Base-by-base conservation (phyloP, 2,329 filamentous ascomycete species). In the Diaporthe aspalathi region DNA sequence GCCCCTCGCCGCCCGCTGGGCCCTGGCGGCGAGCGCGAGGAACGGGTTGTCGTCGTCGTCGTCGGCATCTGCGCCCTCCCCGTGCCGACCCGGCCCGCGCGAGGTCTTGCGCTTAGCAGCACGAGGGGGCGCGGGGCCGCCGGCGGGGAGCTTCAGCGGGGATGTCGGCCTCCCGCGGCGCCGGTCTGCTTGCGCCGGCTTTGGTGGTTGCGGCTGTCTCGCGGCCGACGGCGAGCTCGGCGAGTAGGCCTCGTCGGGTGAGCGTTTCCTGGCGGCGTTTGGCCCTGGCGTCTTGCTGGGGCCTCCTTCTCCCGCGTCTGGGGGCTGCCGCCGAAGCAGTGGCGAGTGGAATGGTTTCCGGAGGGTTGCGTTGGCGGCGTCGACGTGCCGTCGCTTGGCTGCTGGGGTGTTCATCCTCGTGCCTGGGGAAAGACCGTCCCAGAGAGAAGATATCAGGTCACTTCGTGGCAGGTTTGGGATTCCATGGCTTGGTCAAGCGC, bases 311-410 rank as follows among this genome's bases (percentile, higher is more conserved):
- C 53, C 53, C 6, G 38, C 12, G 16, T 22, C 20, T 20, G 66
- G 20, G 14, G 66, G 20, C 45, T 67, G 65, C 24, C 76, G 74
- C 40, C 60, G 75, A 45, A 79, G 74, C 45, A 79, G 57, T 2
- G 91, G 92, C 56, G 92, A 93, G 74, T 91, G 90, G 82, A 94
- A 94, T 0, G 92, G 92, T 77, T 91, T 92, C 73, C 87, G 86
- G 60, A 93, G 86, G 8, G 87, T 87, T n/a, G 84, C 84, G 27
- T 85, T 81, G 49, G 88, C 86, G 54, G 86, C 82, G 71, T 91
- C 86, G 73, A 92, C 82, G 74, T 90, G 88, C 72, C 91, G 90
- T 63, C 90, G 88, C 82, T 93, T 93, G 70, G 84, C 84, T 70
- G 86, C 81, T 70, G 85, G 86, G 1, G 72, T 62, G 73, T 76